Percentiles rank a stretch among this genome's conserved stretches.
Conservation (phyloP, 1,139 yeast genomes). For the Blastobotrys capitulatus region DNA sequence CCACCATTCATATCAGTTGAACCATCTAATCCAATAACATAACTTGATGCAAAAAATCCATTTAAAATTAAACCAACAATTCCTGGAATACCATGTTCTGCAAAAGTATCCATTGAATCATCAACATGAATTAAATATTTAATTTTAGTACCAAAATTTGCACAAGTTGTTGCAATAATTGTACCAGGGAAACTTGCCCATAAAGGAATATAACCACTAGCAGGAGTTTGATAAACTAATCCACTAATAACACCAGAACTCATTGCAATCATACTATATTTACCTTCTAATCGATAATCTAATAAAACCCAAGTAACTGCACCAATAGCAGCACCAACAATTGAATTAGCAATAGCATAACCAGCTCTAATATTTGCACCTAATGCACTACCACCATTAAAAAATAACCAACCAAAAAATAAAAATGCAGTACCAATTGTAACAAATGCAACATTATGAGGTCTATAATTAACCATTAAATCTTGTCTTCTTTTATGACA, state of each 20-base stretch:
- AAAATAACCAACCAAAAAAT: conserved; percentile 74
- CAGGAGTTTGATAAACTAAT: conserved; percentile 93
- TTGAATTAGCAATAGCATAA: conserved; percentile 87
- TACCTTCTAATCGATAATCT: conserved; percentile 80
- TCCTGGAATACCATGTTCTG: conserved; percentile 98
- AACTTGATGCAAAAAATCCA: conserved; percentile 79
- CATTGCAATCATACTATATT: conserved; percentile 92
- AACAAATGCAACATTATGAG: conserved; percentile 87
- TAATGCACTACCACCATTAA: conserved; percentile 65
- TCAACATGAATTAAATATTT: conserved; percentile 79
- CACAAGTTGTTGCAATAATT: conserved; percentile 68
- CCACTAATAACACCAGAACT: conserved; percentile 97
- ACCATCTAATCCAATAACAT: conserved; percentile 82
- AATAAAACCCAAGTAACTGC: conserved; percentile 89
- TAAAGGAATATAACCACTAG: conserved; percentile 83
- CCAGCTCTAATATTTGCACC: conserved; percentile 65
- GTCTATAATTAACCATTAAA: conserved; percentile 81
- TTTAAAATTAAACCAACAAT: conserved; percentile 81
- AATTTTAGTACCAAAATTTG: conserved; percentile 86
- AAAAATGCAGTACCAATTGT: conserved; percentile 68
- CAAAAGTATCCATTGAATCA: conserved; percentile 90
- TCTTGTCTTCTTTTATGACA: conserved; percentile 81
- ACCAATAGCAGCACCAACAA: conserved; percentile 83
- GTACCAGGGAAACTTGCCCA: conserved; percentile 92
- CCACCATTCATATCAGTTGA: conserved; percentile 82